Percentiles rank a stretch among this genome's conserved stretches.
Evolutionary conservation across 495 filamentous ascomycete species (phyloP).

Genomic region (Mycothermus thermophilus): DNA sequence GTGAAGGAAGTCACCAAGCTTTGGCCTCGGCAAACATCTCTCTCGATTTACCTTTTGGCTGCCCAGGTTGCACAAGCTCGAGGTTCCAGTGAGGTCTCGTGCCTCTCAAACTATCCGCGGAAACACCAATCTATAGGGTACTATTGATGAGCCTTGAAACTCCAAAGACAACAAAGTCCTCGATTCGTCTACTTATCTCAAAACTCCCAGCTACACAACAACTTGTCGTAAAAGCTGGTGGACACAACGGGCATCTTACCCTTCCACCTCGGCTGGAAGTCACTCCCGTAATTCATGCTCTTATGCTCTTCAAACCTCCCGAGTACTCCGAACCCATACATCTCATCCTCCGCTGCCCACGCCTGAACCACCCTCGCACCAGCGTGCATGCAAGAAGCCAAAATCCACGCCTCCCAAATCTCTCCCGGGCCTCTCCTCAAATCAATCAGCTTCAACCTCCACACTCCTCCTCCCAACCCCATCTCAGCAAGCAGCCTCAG

Average conservation of each 20-base stretch:
- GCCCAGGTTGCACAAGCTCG: too few relatives aligned
- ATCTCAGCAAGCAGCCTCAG: conserved; percentile 52
- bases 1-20: too few relatives aligned
- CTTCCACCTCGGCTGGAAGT: conserved; percentile 39
- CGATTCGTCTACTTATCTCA: too few relatives aligned
- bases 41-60: too few relatives aligned
- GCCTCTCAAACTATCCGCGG: background rate
- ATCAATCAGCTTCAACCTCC: conserved; percentile 58
- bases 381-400: conserved; percentile 91
- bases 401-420: conserved; percentile 36
- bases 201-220: conserved; percentile 65
- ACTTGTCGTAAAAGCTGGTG: conserved; percentile 81
- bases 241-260: conserved; percentile 43
- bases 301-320: conserved; percentile 72
- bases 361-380: conserved; percentile 53
- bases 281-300: conserved; percentile 93
- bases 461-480: conserved; percentile 75
- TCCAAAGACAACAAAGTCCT: too few relatives aligned
- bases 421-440: conserved; percentile 2
- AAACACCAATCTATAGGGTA: background rate
- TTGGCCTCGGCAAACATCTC: too few relatives aligned
- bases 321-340: conserved; percentile 53
- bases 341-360: conserved; percentile 14
- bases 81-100: background rate
- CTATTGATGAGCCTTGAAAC: too few relatives aligned